Conservation (phyloP, 371 early-diverging fungal species). For the Apophysomyces sp. region DNA sequence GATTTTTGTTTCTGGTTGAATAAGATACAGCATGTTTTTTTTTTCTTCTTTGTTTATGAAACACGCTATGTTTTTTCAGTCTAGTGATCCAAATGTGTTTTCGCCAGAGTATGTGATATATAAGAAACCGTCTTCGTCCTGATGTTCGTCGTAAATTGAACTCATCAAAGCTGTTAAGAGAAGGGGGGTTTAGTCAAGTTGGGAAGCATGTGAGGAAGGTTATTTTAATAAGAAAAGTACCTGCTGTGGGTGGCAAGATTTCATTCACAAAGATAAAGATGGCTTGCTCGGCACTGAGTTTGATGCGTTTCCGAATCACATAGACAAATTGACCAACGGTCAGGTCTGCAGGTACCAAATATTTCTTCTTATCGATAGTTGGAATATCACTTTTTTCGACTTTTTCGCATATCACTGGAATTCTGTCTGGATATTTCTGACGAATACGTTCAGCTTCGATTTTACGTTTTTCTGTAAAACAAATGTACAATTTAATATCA, state of each 20-base stretch:
- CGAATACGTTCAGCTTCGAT: constrained; percentile 95
- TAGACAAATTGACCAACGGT: constrained; percentile 98
- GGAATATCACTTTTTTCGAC: constrained; percentile 95
- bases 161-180: constrained; percentile 68
- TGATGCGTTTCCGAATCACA: constrained; percentile 93
- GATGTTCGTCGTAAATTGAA: constrained; percentile 91
- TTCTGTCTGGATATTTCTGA: constrained; percentile 96
- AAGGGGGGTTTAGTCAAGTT: too few relatives aligned
- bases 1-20: neutral
- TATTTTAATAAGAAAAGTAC: constrained; percentile 24
- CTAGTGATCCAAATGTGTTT: constrained; percentile 68
- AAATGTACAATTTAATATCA: neutral
- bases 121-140: constrained; percentile 95
- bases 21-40: constrained; percentile 1
- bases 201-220: too few relatives aligned
- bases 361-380: constrained; percentile 97
- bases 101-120: constrained; percentile 87
- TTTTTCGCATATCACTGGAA: constrained; percentile 96
- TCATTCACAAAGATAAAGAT: constrained; percentile 98
- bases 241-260: constrained; percentile 86
- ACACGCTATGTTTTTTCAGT: neutral
- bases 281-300: constrained; percentile 94
- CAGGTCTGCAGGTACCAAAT: constrained; percentile 93
- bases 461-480: constrained; percentile 88
- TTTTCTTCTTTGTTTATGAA: constrained; percentile 3